Conservation (phyloP, 257 asterid species). For the Galeopsis tetrahit region DNA sequence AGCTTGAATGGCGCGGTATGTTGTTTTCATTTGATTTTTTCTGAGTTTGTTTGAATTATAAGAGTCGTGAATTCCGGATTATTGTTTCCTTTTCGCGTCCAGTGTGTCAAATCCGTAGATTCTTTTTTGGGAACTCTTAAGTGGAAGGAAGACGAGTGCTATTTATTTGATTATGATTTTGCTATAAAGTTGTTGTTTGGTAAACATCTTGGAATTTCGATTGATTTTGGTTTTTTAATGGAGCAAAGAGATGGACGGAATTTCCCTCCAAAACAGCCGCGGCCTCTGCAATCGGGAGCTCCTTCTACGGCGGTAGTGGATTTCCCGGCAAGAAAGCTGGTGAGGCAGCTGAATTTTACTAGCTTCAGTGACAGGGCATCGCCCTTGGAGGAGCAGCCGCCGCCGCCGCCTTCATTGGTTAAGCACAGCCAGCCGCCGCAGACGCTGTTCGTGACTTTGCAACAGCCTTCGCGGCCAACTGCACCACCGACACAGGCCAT, state of each 20-base stretch:
- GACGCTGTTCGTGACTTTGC: constrained; percentile 47
- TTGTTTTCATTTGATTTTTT: constrained; percentile 31
- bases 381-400: background rate
- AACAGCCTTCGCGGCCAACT: constrained; percentile 50
- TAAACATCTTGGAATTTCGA: no score
- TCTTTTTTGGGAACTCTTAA: no score
- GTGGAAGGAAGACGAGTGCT: no score
- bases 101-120: no score
- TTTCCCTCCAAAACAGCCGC: background rate
- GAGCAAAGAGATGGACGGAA: no score
- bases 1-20: constrained; percentile 23
- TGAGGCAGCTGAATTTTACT: constrained; percentile 89
- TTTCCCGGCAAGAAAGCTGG: constrained; percentile 46
- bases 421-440: constrained; percentile 41
- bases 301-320: constrained; percentile 40
- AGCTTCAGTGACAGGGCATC: constrained; percentile 47
- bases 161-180: no score
- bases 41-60: constrained; percentile 38
- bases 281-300: constrained; percentile 12
- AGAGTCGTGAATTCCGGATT: background rate
- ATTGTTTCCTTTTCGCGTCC: constrained; percentile 13
- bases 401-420: constrained; percentile 28
- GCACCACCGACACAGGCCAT: constrained; percentile 42
- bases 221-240: no score
- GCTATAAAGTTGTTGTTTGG: no score